Evolutionary conservation across 306 rosid genomes (phyloP).

Genomic region (Arachis stenosperma): DNA sequence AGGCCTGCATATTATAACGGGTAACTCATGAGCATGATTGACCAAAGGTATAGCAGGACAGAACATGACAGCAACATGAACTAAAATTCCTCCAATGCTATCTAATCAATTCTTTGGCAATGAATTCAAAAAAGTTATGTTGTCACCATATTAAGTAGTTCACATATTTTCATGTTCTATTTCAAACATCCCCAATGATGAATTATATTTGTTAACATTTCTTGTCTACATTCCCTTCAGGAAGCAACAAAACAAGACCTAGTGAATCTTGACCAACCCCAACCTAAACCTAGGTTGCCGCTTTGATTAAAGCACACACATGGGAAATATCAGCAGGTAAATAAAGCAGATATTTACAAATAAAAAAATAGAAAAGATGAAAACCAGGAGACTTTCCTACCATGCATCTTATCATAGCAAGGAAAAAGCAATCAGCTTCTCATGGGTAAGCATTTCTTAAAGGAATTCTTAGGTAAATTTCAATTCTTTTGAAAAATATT

Average conservation of each 20-base stretch:
- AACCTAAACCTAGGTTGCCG: neutral
- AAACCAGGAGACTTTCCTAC: neutral
- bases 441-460: slow-evolving; percentile 22
- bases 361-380: neutral
- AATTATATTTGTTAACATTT: slow-evolving; percentile 14
- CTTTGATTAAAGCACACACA: slow-evolving; percentile 20
- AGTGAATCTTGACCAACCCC: slow-evolving; percentile 12
- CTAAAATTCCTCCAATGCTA: slow-evolving; percentile 13
- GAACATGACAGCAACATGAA: slow-evolving; percentile 18
- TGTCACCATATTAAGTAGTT: slow-evolving; percentile 35
- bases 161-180: slow-evolving; percentile 5
- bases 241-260: neutral
- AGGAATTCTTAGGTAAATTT: neutral
- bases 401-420: slow-evolving; percentile 22
- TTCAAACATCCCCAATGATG: neutral
- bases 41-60: slow-evolving; percentile 3
- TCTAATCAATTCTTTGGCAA: neutral
- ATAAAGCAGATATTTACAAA: neutral
- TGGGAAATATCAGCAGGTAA: slow-evolving; percentile 28
- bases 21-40: slow-evolving; percentile 43
- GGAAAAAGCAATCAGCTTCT: neutral
- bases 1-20: slow-evolving; percentile 65
- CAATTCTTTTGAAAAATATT: slow-evolving; percentile 5
- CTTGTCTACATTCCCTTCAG: neutral
- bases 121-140: slow-evolving; percentile 11